Conservation (phyloP, 2,329 filamentous ascomycete species). For the Aspergillus japonicus region DNA sequence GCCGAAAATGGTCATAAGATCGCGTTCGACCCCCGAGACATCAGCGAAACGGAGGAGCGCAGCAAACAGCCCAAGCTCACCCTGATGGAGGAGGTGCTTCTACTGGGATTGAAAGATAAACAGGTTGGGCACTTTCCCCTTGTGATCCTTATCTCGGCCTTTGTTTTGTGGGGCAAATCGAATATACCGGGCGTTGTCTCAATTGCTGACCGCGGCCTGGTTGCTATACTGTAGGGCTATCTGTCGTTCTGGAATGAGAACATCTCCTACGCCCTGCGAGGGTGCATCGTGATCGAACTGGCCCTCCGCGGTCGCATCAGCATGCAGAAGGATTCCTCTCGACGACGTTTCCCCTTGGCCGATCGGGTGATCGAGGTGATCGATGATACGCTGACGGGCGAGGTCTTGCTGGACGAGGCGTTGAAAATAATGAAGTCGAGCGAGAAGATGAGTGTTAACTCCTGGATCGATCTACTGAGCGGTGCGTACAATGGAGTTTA, state of each 20-base stretch:
- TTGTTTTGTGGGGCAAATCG: not conserved
- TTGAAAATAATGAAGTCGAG: constrained; percentile 99
- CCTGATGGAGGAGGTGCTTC: constrained; percentile 95
- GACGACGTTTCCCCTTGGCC: constrained; percentile 86
- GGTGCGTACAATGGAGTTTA: constrained; percentile 55
- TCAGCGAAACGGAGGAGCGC: constrained; percentile 92
- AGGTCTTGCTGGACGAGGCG: constrained; percentile 94
- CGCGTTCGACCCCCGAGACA: constrained; percentile 93
- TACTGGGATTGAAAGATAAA: constrained; percentile 97
- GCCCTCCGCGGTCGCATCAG: constrained; percentile 93
- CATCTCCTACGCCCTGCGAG: constrained; percentile 94
- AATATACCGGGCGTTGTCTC: constrained; percentile 1
- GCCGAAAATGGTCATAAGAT: constrained; percentile 98
- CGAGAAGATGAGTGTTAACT: constrained; percentile 99
- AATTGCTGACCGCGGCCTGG: constrained; percentile 22
- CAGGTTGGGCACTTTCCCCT: constrained; percentile 63
- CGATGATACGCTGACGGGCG: constrained; percentile 92
- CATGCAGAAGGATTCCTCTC: constrained; percentile 95
- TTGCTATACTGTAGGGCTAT: constrained; percentile 66
- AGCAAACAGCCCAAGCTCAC: constrained; percentile 98
- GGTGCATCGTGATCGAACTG: constrained; percentile 97
- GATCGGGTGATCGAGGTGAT: constrained; percentile 96
- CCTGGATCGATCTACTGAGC: constrained; percentile 99
- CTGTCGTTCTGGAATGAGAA: constrained; percentile 99
- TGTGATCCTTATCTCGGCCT: constrained; percentile 11